Evolutionary conservation across 1,284 basidiomycete species (phyloP).

Genomic region (Xerocomus nothofagi): DNA sequence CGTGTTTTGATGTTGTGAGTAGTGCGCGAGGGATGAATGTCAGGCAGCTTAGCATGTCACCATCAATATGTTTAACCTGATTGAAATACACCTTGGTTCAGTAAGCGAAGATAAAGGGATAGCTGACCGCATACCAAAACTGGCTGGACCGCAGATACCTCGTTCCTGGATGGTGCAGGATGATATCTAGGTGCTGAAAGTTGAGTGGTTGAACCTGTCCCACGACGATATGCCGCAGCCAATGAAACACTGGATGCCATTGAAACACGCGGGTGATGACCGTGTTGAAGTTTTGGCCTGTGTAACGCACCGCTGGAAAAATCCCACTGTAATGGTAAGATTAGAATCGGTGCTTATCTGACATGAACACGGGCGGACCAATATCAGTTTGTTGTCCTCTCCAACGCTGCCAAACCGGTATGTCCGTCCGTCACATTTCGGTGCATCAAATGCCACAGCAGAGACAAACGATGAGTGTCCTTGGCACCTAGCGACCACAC

Average conservation of each 20-base stretch:
- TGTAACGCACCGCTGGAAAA: conserved; percentile 80
- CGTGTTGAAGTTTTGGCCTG: conserved; percentile 63
- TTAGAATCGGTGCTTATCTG: background rate
- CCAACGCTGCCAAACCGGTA: conserved; percentile 92
- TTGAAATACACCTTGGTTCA: background rate
- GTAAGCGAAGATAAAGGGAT: conserved; percentile 8
- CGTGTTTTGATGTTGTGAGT: conserved; percentile 72
- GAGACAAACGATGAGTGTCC: conserved; percentile 96
- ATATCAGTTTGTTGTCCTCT: conserved; percentile 89
- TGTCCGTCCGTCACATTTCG: conserved; percentile 80
- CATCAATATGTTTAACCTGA: conserved; percentile 77
- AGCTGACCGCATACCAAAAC: conserved; percentile 64
- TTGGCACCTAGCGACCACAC: conserved; percentile 94
- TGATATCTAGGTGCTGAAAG: conserved; percentile 68
- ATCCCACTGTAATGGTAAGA: conserved; percentile 70
- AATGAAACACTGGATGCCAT: conserved; percentile 75
- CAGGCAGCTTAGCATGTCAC: conserved; percentile 70
- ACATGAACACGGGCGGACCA: conserved; percentile 49
- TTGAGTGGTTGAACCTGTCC: conserved; percentile 52
- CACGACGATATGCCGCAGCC: conserved; percentile 52
- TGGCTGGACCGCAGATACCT: conserved; percentile 89
- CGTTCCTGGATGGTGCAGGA: conserved; percentile 83
- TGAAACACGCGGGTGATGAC: conserved; percentile 69
- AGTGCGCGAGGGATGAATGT: conserved; percentile 73
- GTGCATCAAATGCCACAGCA: conserved; percentile 85